Base-by-base conservation (phyloP, 495 filamentous ascomycete genomes). In the Immersiella caudata region DNA sequence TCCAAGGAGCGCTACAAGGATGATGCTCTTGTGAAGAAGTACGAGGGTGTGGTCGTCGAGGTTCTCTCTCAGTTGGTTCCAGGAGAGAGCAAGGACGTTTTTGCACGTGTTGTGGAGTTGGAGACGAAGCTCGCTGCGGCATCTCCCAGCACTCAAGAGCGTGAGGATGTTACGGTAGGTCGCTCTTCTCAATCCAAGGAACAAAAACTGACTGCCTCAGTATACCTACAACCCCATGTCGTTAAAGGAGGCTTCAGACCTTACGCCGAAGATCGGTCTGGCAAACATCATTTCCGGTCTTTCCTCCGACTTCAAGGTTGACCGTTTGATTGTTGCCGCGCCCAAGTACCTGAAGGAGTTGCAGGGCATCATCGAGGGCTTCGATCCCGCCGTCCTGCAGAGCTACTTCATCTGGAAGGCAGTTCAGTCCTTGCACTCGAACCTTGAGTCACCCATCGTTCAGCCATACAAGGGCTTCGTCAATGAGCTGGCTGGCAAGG, bases 1-100 rank as follows among this genome's bases (percentile, higher is more conserved):
- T 81, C 86, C 3, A 84, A 87, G 65, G 86, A 90, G 70, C 87
- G 85, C 58, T 90, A 90, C 67, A 81, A 87, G 61, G 82, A 89
- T 66, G 80, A 79, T 0, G 70, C 81, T 7, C 73, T 83, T 0
- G 76, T 89, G 14, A 73, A 78, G 51, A 80, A 83, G n/a, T 90
- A 89, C 67, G 75, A 79, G 21, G 51, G 64, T 1, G 81, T 83
- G n/a, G 70, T 85, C 9, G 79, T 68, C 11, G 35, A 69, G 21
- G 68, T 76, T 18, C 64, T 79, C 33, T 65, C 70, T 46, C 35
- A 68, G 20, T 20, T 78, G 1, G 55, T 66, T 24, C 71, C 74
- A 3, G 60, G 67, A 6, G 40, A 68, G 36, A 59, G 57, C 16
- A 51, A 69, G 50, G 65, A 75, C 25, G 65, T 59, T 51, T 35